Base-by-base conservation (phyloP, 306 rosid genomes). In the Gastrolobium villosum region DNA sequence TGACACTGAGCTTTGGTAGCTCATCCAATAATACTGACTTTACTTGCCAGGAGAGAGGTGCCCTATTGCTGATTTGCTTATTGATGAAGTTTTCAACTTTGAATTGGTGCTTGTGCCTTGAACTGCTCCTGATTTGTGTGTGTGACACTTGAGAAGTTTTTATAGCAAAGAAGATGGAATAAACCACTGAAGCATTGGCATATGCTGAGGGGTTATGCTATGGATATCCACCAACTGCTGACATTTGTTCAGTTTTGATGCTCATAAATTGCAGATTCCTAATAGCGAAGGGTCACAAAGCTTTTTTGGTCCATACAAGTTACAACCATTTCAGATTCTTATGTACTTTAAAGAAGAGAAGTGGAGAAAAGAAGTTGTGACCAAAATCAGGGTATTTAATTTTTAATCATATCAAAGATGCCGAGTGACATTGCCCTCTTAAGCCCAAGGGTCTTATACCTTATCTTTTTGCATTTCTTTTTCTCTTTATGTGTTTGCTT, bases 61-160 rank as follows among this genome's bases (percentile, higher is more conserved):
- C 85, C 89, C 86, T 80, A 77, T 50, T 80, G 86, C 84, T 73
- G 75, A 15, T 67, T 78, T 83, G 86, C 84, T 76, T 78, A 72
- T 52, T 10, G 53, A 44, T 56, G 6, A 7, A 41, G 0, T 6
- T 70, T 56, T n/a, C n/a, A 9, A 6, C 77, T 65, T 65, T 28
- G 32, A 37, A 32, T 8, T 3, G n/a, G 14, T 81, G 63, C 34
- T 41, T 61, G 74, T 60, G 46, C 7, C 68, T 31, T 70, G 46
- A 50, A 41, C 53, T 82, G 56, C 54, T 64, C 54, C 14, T 55
- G 72, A 34, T 70, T 61, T 70, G 31, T 28, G 31, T 32, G 80
- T 44, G 34, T 36, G 65, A 70, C 68, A 36, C 26, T 55, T 46
- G 48, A 10, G 32, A 40, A 48, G 20, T 56, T 40, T 63, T 43